Conservation (phyloP, 768 basidiomycete species). For the Pleurotus sapidus region DNA sequence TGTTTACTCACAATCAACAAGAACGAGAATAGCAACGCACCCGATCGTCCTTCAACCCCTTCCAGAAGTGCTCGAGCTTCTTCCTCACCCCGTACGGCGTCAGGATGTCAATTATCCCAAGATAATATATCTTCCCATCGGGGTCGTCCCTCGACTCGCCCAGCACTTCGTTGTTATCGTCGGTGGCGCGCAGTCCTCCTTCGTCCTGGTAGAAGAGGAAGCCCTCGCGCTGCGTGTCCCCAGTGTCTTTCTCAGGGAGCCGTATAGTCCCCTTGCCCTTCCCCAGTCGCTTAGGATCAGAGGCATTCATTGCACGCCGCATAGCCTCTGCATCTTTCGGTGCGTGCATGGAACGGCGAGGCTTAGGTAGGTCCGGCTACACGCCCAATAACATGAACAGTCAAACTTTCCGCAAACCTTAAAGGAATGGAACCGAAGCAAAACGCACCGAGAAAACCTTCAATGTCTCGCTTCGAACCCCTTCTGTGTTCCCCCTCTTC, state of each 20-base stretch:
- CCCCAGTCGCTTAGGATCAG: conserved; percentile 73
- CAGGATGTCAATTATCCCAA: conserved; percentile 95
- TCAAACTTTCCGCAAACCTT: too few species aligned
- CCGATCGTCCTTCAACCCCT: conserved; percentile 81
- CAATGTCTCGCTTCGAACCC: conserved; percentile 85
- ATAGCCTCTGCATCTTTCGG: conserved; percentile 78
- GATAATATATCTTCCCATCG: conserved; percentile 82
- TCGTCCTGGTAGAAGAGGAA: conserved; percentile 98
- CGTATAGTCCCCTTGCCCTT: conserved; percentile 39
- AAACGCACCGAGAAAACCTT: conserved; percentile 84
- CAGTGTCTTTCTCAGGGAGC: conserved; percentile 62
- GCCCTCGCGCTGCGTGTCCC: conserved; percentile 60
- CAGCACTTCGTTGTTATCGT: conserved; percentile 64
- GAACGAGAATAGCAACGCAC: conserved; percentile 46
- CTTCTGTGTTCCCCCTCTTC: conserved; percentile 87
- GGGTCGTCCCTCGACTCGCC: conserved; percentile 14
- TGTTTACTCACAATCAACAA: not conserved
- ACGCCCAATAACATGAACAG: conserved; percentile 1
- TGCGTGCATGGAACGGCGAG: conserved; percentile 57
- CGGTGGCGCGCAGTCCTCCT: conserved; percentile 86
- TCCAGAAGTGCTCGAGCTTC: conserved; percentile 88
- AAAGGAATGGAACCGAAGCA: not conserved
- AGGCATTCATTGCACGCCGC: conserved; percentile 80
- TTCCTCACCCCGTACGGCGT: conserved; percentile 84
- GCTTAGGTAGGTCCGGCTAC: conserved; percentile 68